Percentiles rank a stretch among this genome's conserved stretches.
These are phyloP conservation scores for Epichloe gansuensis DNA, from an alignment of 2,329 filamentous ascomycete genomes.

Conservation along the genomic window DNA sequence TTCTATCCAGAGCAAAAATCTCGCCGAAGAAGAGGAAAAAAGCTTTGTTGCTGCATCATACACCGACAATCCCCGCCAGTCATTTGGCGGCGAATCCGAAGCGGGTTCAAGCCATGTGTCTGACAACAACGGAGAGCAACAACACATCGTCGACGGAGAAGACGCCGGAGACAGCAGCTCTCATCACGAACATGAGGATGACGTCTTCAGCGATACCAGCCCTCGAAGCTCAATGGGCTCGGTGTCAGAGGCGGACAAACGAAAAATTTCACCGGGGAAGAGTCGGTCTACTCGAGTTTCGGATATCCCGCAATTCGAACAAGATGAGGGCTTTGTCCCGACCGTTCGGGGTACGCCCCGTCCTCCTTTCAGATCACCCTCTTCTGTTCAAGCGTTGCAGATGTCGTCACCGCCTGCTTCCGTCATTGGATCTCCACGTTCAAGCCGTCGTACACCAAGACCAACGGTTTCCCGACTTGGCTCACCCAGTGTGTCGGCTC, in stretches of 20 bases:
- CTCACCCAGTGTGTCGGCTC: slow-evolving; percentile 38
- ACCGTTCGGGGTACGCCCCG: slow-evolving; percentile 47
- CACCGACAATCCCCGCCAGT: slow-evolving; percentile 8
- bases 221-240: slow-evolving; percentile 44
- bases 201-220: slow-evolving; percentile 47
- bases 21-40: slow-evolving; percentile 9
- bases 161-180: slow-evolving; percentile 33
- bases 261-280: slow-evolving; percentile 15
- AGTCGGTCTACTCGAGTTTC: slow-evolving; percentile 32
- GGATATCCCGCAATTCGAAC: slow-evolving; percentile 35
- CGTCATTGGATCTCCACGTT: slow-evolving; percentile 40
- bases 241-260: slow-evolving; percentile 25
- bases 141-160: slow-evolving; percentile 9
- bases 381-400: slow-evolving; percentile 56
- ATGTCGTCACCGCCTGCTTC: slow-evolving; percentile 55
- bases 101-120: slow-evolving; percentile 9
- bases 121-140: slow-evolving; percentile 8
- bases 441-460: slow-evolving; percentile 33
- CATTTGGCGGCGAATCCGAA: slow-evolving; percentile 13
- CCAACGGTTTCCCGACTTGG: slow-evolving; percentile 42
- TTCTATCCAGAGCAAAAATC: slow-evolving; percentile 13
- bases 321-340: slow-evolving; percentile 34
- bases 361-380: slow-evolving; percentile 55
- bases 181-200: slow-evolving; percentile 39
- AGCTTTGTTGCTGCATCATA: slow-evolving; percentile 16